Percentiles rank a stretch among this genome's conserved stretches.
These are phyloP conservation scores for Penicillium chermesinum DNA, from an alignment of 495 filamentous ascomycete species.

Conservation along the genomic window DNA sequence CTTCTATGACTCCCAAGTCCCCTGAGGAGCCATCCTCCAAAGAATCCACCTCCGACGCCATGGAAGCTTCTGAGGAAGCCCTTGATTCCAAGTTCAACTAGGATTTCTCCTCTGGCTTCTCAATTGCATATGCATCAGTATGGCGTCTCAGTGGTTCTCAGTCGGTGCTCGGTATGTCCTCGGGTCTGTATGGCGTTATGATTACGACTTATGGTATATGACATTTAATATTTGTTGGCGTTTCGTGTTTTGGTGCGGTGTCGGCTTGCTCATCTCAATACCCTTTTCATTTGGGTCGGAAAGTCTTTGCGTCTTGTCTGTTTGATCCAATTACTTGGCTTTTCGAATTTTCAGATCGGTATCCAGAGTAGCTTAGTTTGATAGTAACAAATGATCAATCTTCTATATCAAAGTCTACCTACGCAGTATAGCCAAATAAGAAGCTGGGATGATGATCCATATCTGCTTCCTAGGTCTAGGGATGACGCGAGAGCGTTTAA, in stretches of 20 bases:
- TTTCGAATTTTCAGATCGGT: no score
- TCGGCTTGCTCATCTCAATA: constrained; percentile 6
- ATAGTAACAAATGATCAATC: background rate
- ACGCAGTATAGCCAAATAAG: no score
- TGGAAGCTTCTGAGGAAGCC: background rate
- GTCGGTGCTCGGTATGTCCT: background rate
- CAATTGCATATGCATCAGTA: constrained; percentile 19
- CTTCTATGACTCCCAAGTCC: constrained; percentile 10
- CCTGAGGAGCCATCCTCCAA: background rate
- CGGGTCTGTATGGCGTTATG: constrained; percentile 1
- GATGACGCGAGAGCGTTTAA: no score
- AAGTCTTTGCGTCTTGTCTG: no score
- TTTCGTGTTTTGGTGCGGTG: background rate
- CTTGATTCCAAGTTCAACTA: constrained; percentile 1
- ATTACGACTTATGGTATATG: constrained; percentile 7
- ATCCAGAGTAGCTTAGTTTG: background rate
- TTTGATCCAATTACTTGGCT: no score
- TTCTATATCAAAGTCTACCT: no score
- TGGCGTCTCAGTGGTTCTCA: constrained; percentile 11
- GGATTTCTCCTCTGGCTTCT: constrained; percentile 1
- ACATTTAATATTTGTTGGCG: background rate
- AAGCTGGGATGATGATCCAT: no score
- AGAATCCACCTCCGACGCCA: background rate
- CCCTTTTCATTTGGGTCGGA: constrained; percentile 9
- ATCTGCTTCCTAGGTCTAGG: no score